Conservation (phyloP, 1,284 basidiomycete genomes). For the Leccinum griseonigrum region DNA sequence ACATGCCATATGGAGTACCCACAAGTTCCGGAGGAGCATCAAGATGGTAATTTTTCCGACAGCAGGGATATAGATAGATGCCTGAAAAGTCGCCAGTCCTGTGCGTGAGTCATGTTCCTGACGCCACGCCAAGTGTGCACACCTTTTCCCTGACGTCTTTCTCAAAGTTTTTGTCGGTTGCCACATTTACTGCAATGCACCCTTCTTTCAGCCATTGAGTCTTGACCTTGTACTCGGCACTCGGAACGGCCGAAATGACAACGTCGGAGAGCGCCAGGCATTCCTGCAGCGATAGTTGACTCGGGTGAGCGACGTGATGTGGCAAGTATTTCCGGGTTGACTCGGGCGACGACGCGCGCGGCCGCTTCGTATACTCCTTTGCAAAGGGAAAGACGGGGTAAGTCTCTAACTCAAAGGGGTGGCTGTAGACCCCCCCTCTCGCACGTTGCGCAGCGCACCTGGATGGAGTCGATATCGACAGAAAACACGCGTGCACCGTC, state of each 20-base stretch:
- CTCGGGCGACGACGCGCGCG: slow-evolving; percentile 40
- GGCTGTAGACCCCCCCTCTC: neutral
- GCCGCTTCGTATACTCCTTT: slow-evolving; percentile 89
- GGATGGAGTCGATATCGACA: slow-evolving; percentile 91
- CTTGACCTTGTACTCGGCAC: slow-evolving; percentile 84
- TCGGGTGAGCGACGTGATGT: slow-evolving; percentile 78
- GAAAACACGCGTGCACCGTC: slow-evolving; percentile 95
- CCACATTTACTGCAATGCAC: slow-evolving; percentile 90
- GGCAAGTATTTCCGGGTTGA: slow-evolving; percentile 65
- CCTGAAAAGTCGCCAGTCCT: slow-evolving; percentile 43
- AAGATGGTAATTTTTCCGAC: slow-evolving; percentile 97
- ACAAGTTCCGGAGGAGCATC: slow-evolving; percentile 95
- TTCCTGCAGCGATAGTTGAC: slow-evolving; percentile 66
- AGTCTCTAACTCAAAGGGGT: neutral
- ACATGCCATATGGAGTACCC: slow-evolving; percentile 29
- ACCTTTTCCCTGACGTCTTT: slow-evolving; percentile 90
- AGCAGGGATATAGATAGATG: slow-evolving; percentile 88
- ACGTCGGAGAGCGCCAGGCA: slow-evolving; percentile 84
- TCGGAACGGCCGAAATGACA: slow-evolving; percentile 89
- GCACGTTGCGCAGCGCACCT: slow-evolving; percentile 47
- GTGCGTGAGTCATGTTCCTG: slow-evolving; percentile 14
- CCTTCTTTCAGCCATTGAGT: slow-evolving; percentile 91
- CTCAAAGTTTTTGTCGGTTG: slow-evolving; percentile 97
- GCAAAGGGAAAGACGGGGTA: neutral
- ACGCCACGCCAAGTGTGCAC: slow-evolving; percentile 14